Base-by-base conservation (phyloP, 2,329 filamentous ascomycete genomes). In the Cordyceps cateniannulata region DNA sequence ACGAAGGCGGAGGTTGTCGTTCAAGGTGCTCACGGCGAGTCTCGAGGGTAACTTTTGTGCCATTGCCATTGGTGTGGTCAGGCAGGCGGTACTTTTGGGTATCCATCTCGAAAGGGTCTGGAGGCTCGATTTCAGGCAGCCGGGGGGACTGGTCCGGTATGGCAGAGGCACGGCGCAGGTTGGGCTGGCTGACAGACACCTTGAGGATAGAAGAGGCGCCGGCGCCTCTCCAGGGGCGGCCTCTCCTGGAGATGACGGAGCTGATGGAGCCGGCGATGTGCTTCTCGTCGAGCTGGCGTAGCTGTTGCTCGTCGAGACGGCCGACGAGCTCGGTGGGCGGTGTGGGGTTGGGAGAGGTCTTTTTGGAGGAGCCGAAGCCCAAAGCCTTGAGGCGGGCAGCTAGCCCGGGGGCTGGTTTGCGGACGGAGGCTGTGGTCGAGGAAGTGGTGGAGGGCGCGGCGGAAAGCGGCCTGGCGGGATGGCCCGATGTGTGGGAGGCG, bases 41-140 rank as follows among this genome's bases (percentile, higher is more conserved):
- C 42, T 84, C 81, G 35, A 79, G 75, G 63, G 84, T 83, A 45
- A 80, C 81, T 70, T 88, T 87, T 71, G 85, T 81, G 74, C 85
- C 84, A 78, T 90, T 83, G 73, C 85, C 81, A 74, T 85, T 87
- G 57, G 78, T 82, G 70, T 87, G 83, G 72, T 91, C 88, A 60
- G 88, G 87, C 71, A 91, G 76, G 49, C 85, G 83, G 70, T 90
- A 91, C 73, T 91, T 91, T 70, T 88, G 82, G 61, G 84, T 87
- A 74, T 91, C 88, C 81, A 88, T 86, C 65, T 82, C 81, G 72
- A 85, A 68, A 62, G 79, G 78, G 58, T 79, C 75, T 18, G 75
- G 68, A 40, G 76, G 74, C 67, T 70, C 76, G 71, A 80, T 86
- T 75, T 83, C 79, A 44, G 81, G 81, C 52, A 84, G 73, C 53